Evolutionary conservation across 164 flowering plant genomes (phyloP), one percentile per base, ranked within the genome.

Genomic region (Aristolochia fimbriata): DNA sequence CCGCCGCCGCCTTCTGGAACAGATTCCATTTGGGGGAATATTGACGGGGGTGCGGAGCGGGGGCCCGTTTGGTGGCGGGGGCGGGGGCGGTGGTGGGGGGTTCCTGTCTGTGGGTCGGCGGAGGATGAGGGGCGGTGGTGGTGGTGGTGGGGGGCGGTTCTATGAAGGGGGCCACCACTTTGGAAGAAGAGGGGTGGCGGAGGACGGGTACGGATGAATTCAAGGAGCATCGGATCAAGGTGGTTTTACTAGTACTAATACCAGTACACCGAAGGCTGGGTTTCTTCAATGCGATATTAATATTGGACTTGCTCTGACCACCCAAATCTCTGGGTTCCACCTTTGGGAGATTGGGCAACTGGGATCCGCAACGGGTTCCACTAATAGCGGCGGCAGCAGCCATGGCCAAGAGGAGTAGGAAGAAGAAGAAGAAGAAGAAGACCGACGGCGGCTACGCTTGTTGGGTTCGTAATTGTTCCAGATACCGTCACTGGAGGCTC

Each of bases 1-100:
- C 55, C 10, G 89, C 74, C 7, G 86, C 87, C 4, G 78, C 83
- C 57, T 46, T 77, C 62, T 88, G 93, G 9, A 87, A 31, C 5
- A 76, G 37, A 65, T 84, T 91, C 88, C 87, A 83, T 5, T 70
- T 19, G 58, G 69, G 65, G 14, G n/a, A n/a, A n/a, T n/a, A n/a
- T n/a, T n/a, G 21, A 31, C 9, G 49, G 17, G 14, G 57, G 16
- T 57, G 67, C 9, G 37, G 24, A 7, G 55, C 1, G 2, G 10
- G 23, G 25, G 23, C n/a, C n/a, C n/a, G n/a, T n/a, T n/a, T 6
- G 20, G 23, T 15, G 23, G 21, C 11, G 11, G 54, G 3, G 24
- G 54, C 4, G 21, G 0, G 21, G 24, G 21, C 10, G 59, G 16
- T 17, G 22, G 33, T 59, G 15, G 16, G 8, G 14, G 7, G 51